These are phyloP conservation scores for Endoconidiophora polonica DNA, from an alignment of 2,329 filamentous ascomycete species.

Conservation along the genomic window DNA sequence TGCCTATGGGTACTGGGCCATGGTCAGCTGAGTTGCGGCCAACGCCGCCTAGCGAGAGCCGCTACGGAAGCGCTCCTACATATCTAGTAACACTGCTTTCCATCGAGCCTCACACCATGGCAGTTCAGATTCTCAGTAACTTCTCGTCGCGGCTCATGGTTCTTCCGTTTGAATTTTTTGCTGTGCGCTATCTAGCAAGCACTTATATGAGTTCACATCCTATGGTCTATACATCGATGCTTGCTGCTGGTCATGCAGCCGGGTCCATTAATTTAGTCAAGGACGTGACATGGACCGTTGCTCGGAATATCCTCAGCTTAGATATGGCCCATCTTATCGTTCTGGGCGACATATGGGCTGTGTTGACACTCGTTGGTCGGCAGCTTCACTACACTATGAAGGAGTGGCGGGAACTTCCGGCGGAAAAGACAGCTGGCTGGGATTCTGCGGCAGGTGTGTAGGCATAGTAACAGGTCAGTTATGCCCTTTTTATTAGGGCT, in stretches of 20 bases:
- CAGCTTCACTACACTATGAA: slow-evolving; percentile 8
- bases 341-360: slow-evolving; percentile 10
- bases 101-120: slow-evolving; percentile 30
- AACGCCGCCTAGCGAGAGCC: slow-evolving; percentile 23
- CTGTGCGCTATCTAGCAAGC: slow-evolving; percentile 29
- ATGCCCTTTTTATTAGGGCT: too few species aligned
- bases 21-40: slow-evolving; percentile 44
- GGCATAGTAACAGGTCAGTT: too few species aligned
- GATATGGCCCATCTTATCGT: slow-evolving; percentile 15
- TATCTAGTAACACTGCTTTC: slow-evolving; percentile 35
- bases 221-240: slow-evolving; percentile 4
- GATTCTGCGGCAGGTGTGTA: too few species aligned
- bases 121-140: slow-evolving; percentile 30
- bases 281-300: slow-evolving; percentile 1
- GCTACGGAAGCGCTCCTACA: slow-evolving; percentile 17
- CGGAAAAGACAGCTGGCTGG: not conserved
- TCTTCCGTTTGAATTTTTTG: slow-evolving; percentile 30
- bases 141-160: slow-evolving; percentile 26
- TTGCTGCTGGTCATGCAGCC: not conserved
- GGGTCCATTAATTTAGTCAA: slow-evolving; percentile 14
- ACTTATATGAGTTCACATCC: slow-evolving; percentile 21
- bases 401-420: slow-evolving; percentile 8
- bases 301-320: slow-evolving; percentile 23
- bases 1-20: slow-evolving; percentile 26
- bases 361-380: slow-evolving; percentile 6